Percentiles rank a stretch among this genome's conserved stretches.
phyloP scores from a whole-genome alignment of 208 protist species.

The Leishmania turanica region DNA sequence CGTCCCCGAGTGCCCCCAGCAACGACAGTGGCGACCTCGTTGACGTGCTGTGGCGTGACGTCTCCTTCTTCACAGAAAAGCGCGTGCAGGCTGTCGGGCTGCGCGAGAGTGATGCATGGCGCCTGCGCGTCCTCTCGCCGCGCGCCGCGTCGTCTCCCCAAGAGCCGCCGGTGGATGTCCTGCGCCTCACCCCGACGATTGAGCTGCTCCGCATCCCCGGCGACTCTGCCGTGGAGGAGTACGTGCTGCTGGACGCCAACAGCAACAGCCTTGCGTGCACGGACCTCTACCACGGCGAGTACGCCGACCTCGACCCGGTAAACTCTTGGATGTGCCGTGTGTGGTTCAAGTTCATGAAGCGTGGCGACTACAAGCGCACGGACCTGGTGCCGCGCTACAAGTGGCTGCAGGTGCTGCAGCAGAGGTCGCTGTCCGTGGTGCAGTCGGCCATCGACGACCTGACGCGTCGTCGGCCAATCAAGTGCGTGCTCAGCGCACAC shows the following conservation, averaged over 20 bases:
- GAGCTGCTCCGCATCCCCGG: conserved; percentile 64
- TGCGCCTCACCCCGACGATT: conserved; percentile 63
- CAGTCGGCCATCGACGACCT: conserved; percentile 56
- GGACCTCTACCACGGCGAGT: conserved; percentile 84
- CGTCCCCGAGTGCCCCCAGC: not conserved
- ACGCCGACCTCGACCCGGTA: conserved; percentile 82
- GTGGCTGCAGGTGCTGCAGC: conserved; percentile 62
- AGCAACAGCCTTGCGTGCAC: conserved; percentile 67
- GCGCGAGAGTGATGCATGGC: conserved; percentile 36
- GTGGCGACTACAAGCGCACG: conserved; percentile 74
- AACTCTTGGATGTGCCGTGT: conserved; percentile 91
- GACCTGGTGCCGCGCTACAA: conserved; percentile 75
- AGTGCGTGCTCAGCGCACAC: conserved; percentile 61
- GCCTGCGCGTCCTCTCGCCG: conserved; percentile 38
- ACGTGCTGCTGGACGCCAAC: conserved; percentile 69
- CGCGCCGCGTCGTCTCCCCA: not conserved
- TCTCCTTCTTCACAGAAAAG: conserved; percentile 21
- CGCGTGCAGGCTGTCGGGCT: conserved; percentile 32
- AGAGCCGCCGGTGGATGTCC: conserved; percentile 5
- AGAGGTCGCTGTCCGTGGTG: conserved; percentile 44
- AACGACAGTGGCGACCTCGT: conserved; percentile 30
- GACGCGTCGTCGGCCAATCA: conserved; percentile 50
- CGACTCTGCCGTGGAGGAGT: conserved; percentile 75
- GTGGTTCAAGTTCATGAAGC: conserved; percentile 91
- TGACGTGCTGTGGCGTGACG: conserved; percentile 40